These are phyloP conservation scores for Mycena belliarum DNA, from an alignment of 768 basidiomycete genomes.

Conservation along the genomic window DNA sequence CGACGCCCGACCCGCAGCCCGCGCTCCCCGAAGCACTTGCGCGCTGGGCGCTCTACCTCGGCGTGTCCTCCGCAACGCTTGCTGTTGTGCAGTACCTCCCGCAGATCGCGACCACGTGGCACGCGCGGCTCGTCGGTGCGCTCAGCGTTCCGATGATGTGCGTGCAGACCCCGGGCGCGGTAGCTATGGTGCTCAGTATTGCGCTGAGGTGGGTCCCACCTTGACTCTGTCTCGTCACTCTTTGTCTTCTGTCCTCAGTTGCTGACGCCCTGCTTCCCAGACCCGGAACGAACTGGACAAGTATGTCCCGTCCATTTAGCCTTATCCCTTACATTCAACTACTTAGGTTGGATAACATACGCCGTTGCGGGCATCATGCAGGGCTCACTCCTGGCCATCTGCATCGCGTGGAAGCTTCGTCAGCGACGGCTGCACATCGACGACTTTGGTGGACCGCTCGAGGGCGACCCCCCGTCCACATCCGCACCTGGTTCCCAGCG, in stretches of 20 bases:
- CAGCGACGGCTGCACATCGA: conserved; percentile 77
- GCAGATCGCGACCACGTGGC: conserved; percentile 81
- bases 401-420: conserved; percentile 80
- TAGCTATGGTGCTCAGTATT: conserved; percentile 84
- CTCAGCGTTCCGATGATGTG: conserved; percentile 95
- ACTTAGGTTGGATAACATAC: conserved; percentile 75
- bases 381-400: conserved; percentile 78
- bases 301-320: conserved; percentile 37
- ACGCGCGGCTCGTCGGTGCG: conserved; percentile 81
- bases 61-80: conserved; percentile 75
- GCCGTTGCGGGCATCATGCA: conserved; percentile 86
- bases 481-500: neutral
- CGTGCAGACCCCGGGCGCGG: conserved; percentile 88
- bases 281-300: conserved; percentile 85
- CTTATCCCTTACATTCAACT: neutral
- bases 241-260: too few relatives aligned
- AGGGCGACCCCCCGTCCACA: neutral
- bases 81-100: conserved; percentile 88
- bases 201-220: conserved; percentile 54
- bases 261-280: conserved; percentile 31
- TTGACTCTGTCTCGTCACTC: neutral
- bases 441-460: conserved; percentile 76
- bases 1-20: conserved; percentile 38
- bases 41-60: conserved; percentile 84
- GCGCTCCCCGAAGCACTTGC: conserved; percentile 20